Percentiles rank a stretch among this genome's conserved stretches.
Conservation (phyloP, 2,329 filamentous ascomycete species). For the Elsinoe arachidis region DNA sequence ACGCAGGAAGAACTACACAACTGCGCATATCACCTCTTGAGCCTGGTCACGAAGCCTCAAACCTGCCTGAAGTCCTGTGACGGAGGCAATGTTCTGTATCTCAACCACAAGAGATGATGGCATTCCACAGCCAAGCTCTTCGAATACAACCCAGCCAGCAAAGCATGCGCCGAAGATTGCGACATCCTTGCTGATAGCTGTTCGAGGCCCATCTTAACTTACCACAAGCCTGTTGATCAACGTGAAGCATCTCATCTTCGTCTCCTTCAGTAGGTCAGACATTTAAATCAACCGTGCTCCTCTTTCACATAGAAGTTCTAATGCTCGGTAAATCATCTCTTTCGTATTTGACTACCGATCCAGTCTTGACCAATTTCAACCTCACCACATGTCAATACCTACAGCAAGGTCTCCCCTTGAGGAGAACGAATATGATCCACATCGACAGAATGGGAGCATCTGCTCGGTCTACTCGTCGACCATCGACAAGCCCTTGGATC, state of each 20-base stretch:
- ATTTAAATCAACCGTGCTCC: background rate
- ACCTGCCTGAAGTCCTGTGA: background rate
- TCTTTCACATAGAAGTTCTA: background rate
- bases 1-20: background rate
- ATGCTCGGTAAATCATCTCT: background rate
- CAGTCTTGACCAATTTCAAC: too few relatives aligned
- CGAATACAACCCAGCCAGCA: background rate
- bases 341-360: background rate
- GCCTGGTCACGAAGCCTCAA: background rate
- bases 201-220: background rate
- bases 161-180: background rate
- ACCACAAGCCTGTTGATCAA: background rate
- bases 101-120: background rate
- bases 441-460: slow-evolving; percentile 3
- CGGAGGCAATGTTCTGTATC: too few relatives aligned
- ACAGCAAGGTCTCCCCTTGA: background rate
- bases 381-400: background rate
- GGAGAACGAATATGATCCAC: background rate
- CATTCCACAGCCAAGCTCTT: background rate
- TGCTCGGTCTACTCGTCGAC: slow-evolving; percentile 3
- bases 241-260: background rate
- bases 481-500: background rate
- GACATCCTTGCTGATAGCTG: background rate
- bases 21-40: background rate
- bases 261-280: background rate